Evolutionary conservation across 345 rosid species (phyloP).

Genomic region (Acer campestre): DNA sequence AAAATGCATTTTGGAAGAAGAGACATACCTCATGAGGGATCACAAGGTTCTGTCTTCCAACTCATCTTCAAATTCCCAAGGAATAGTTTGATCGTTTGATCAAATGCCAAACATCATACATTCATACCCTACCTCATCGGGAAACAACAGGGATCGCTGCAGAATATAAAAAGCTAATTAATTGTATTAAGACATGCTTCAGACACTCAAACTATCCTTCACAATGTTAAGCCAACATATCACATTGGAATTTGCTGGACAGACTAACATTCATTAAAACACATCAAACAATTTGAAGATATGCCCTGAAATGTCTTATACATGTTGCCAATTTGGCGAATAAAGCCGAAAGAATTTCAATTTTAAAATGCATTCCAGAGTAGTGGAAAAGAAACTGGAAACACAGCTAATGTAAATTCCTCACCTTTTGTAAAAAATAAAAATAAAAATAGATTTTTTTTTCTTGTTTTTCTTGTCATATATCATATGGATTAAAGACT

Average conservation of each 20-base stretch:
- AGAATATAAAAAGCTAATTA: neutral
- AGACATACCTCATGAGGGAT: conserved; percentile 3
- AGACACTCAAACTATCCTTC: neutral
- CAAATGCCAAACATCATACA: neutral
- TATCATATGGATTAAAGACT: too few relatives aligned
- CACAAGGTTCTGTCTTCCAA: conserved; percentile 35
- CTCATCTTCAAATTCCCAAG: conserved; percentile 6
- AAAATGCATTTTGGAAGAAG: neutral
- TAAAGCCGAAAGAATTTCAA: too few relatives aligned
- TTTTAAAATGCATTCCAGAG: too few relatives aligned
- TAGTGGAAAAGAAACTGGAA: too few relatives aligned
- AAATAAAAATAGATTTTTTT: too few relatives aligned
- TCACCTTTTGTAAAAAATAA: too few relatives aligned
- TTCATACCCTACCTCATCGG: neutral
- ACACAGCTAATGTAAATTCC: too few relatives aligned
- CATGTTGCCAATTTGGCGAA: neutral
- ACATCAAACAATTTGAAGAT: neutral
- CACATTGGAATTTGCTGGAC: neutral
- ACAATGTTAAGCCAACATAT: neutral
- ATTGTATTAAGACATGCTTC: neutral
- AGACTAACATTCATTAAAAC: neutral
- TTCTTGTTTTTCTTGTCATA: too few relatives aligned
- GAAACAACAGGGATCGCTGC: neutral
- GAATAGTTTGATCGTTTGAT: too few relatives aligned
- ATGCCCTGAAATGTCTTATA: too few relatives aligned